These are phyloP conservation scores for Apiotrichum akiyoshidainum DNA, from an alignment of 1,284 basidiomycete genomes.

Conservation along the genomic window DNA sequence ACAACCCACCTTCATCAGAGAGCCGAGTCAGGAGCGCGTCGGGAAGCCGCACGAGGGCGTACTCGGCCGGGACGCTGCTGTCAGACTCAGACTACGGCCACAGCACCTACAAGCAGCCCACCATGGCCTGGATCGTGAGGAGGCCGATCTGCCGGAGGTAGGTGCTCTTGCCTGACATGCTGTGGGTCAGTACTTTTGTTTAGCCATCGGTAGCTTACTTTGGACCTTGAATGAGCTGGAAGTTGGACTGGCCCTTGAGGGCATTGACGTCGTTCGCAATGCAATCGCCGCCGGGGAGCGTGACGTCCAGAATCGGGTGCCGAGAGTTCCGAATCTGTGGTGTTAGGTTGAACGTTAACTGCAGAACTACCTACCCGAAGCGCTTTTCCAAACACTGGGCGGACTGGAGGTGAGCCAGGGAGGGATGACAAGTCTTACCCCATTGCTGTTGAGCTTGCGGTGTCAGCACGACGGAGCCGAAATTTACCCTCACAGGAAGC, in stretches of 20 bases:
- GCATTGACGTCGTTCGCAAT: constrained; percentile 73
- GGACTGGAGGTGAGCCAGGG: constrained; percentile 55
- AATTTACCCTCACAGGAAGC: constrained; percentile 61
- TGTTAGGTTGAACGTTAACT: neutral
- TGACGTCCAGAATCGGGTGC: constrained; percentile 77
- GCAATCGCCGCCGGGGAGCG: constrained; percentile 65
- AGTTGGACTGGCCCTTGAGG: constrained; percentile 68
- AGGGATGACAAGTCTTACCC: neutral
- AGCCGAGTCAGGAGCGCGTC: constrained; percentile 79
- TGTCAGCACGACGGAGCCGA: neutral
- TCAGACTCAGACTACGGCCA: too few species aligned
- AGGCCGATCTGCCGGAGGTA: constrained; percentile 83
- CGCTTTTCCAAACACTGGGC: constrained; percentile 80
- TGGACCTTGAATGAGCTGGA: constrained; percentile 83
- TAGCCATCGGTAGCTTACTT: constrained; percentile 59
- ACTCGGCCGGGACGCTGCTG: constrained; percentile 72
- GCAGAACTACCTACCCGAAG: constrained; percentile 56
- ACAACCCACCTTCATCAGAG: constrained; percentile 66
- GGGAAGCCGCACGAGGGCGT: constrained; percentile 78
- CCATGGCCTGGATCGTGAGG: constrained; percentile 77
- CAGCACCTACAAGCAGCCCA: constrained; percentile 67
- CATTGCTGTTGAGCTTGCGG: constrained; percentile 6
- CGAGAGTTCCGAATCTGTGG: constrained; percentile 68
- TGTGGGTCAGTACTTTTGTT: constrained; percentile 36
- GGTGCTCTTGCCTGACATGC: constrained; percentile 91